Conservation (phyloP, 1,284 basidiomycete species). For the Boletellus deceptivus region DNA sequence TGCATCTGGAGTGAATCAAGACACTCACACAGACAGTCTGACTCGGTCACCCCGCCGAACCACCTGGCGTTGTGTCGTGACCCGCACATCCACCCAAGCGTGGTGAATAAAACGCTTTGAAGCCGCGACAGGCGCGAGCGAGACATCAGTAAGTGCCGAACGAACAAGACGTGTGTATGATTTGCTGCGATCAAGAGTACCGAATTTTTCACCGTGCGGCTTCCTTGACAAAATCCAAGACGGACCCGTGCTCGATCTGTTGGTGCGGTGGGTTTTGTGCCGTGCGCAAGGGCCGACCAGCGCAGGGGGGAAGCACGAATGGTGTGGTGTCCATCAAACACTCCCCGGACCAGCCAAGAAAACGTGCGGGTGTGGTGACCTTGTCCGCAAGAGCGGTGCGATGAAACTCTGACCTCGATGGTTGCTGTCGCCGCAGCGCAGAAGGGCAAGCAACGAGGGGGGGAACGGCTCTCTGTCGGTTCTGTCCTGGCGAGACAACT, state of each 20-base stretch:
- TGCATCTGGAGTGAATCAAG: constrained; percentile 28
- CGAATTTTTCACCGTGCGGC: constrained; percentile 28
- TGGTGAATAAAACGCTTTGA: constrained; percentile 15
- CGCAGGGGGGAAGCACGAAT: neutral
- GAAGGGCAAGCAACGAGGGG: neutral
- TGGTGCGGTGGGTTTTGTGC: constrained; percentile 7
- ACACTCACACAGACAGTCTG: constrained; percentile 28
- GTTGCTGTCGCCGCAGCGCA: too few species aligned
- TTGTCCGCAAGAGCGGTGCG: constrained; percentile 5
- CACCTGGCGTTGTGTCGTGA: constrained; percentile 2
- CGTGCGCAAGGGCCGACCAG: neutral
- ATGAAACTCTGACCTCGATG: neutral
- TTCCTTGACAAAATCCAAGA: constrained; percentile 14
- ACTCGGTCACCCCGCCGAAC: constrained; percentile 8
- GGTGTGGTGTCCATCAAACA: constrained; percentile 8
- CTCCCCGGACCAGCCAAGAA: neutral
- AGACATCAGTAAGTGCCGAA: constrained; percentile 25
- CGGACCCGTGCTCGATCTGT: constrained; percentile 2
- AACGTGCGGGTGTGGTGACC: neutral
- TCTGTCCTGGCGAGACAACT: neutral
- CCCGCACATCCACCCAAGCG: neutral
- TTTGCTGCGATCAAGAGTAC: constrained; percentile 24
- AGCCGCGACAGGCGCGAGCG: constrained; percentile 12
- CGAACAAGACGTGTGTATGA: constrained; percentile 20
- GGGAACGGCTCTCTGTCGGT: neutral